Base-by-base conservation (phyloP, 2,329 filamentous ascomycete species). In the Pseudopithomyces chartarum region DNA sequence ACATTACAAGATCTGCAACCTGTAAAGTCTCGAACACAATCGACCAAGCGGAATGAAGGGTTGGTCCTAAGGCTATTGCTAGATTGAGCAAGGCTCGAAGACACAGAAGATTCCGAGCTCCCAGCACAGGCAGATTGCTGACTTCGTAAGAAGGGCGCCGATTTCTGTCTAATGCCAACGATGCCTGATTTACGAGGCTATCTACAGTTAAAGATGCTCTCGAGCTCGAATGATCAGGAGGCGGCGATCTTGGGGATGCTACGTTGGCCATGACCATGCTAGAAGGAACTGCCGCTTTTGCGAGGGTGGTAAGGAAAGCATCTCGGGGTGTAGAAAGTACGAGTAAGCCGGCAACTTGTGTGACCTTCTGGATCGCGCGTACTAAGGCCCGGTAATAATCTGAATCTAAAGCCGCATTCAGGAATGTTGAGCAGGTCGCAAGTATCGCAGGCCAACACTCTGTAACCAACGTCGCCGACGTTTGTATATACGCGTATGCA, bases 371-470 rank as follows among this genome's bases (percentile, higher is more conserved):
- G 65, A 98, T 96, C 0, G 94, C 91, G 63, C 95, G 86, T 22
- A 99, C 94, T 1, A 99, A 81, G 10, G 89, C 87, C 64, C 97
- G 93, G 67, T 98, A 99, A 66, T 95, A 97, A 52, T 97, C 92
- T 1, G 91, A 90, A 71, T 99, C 95, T 3, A 99, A 80, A 0
- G 94, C 88, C 29, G 95, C 91, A 70, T 96, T 96, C 17, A 99
- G 79, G 70, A 98, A 99, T 0, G 94, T 97, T 0, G 95, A 99
- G 67, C 92, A 97, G 1, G 92, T 95, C 1, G 95, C 94, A 47
- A 99, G 84, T 38, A 98, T 88, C 12, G 95, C 95, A 45, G 95
- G 95, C 95, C 95, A 99, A 73, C 94, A 98, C 63, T 91, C 85
- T 3, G 96, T 91, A 22, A 99, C 90, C 53, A 99, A 89, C 10